Evolutionary conservation across 2,329 filamentous ascomycete genomes (phyloP).

Genomic region (Aotearoamyces nothofagi): DNA sequence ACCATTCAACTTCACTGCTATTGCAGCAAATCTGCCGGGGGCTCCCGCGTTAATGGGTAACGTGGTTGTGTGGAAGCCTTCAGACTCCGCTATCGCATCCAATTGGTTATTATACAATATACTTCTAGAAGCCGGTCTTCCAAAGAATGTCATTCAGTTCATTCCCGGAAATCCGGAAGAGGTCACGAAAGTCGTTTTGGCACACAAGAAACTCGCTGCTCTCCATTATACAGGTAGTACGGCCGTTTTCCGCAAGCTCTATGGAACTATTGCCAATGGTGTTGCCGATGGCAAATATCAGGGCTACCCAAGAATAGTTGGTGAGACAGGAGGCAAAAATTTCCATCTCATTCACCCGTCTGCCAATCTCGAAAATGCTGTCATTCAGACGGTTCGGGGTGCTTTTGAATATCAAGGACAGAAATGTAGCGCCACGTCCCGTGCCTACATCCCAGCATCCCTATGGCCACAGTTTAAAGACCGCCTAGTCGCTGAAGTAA

Average conservation of each 20-base stretch:
- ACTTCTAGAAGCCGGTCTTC: conserved; percentile 74
- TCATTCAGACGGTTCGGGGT: conserved; percentile 64
- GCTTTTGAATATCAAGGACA: conserved; percentile 84
- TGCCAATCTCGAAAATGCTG: conserved; percentile 64
- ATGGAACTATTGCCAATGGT: conserved; percentile 71
- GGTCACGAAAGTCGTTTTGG: conserved; percentile 61
- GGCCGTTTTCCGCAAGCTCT: conserved; percentile 73
- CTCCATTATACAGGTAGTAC: conserved; percentile 91
- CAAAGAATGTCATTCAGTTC: conserved; percentile 79
- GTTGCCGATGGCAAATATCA: conserved; percentile 68
- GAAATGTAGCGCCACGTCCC: conserved; percentile 75
- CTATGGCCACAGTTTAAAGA: conserved; percentile 55
- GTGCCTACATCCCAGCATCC: conserved; percentile 61
- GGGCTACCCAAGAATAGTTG: conserved; percentile 74
- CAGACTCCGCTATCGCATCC: conserved; percentile 68
- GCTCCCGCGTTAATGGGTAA: conserved; percentile 80
- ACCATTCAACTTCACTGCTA: conserved; percentile 93
- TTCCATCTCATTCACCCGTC: conserved; percentile 68
- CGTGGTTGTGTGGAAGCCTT: conserved; percentile 89
- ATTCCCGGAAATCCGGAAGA: conserved; percentile 73
- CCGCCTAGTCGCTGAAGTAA: conserved; percentile 47
- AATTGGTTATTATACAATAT: conserved; percentile 84
- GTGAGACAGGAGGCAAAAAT: conserved; percentile 89
- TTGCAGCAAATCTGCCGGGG: conserved; percentile 69
- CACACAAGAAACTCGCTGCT: conserved; percentile 65